Percentiles rank a stretch among this genome's conserved stretches.
Conservation (phyloP, 352 stramenopile genomes). For the Pythium aquatile region DNA sequence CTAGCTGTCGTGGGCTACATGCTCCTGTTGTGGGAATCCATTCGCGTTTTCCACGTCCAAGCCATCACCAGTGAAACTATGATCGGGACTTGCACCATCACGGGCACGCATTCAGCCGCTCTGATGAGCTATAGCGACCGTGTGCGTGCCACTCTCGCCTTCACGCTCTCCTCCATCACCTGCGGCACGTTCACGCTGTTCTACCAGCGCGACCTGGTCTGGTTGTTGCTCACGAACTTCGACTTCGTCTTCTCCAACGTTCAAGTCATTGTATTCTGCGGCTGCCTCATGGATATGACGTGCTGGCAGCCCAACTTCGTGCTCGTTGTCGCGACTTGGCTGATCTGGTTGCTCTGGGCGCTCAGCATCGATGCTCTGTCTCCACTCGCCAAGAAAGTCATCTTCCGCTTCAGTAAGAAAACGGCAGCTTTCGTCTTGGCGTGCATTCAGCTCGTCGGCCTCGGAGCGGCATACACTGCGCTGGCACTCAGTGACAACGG, state of each 20-base stretch:
- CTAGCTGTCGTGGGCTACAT: not conserved
- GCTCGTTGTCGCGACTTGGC: not conserved
- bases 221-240: conserved; percentile 3
- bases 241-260: conserved; percentile 1
- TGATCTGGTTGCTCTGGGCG: not conserved
- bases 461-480: not conserved
- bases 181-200: not conserved
- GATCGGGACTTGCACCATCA: not conserved
- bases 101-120: not conserved
- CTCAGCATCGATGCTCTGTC: conserved; percentile 2
- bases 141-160: not conserved
- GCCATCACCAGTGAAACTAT: not conserved
- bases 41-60: not conserved
- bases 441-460: not conserved
- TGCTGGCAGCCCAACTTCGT: not conserved
- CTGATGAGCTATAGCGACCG: not conserved
- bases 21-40: not conserved
- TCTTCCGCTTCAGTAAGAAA: conserved; percentile 1
- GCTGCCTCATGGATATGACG: conserved; percentile 1
- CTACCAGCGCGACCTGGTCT: not conserved
- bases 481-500: not conserved
- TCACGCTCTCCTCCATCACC: not conserved
- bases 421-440: not conserved
- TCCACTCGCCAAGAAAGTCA: not conserved
- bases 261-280: not conserved